These are phyloP conservation scores for Phoenix dactylifera DNA, from an alignment of 176 grass and related monocot species.

Conservation along the genomic window DNA sequence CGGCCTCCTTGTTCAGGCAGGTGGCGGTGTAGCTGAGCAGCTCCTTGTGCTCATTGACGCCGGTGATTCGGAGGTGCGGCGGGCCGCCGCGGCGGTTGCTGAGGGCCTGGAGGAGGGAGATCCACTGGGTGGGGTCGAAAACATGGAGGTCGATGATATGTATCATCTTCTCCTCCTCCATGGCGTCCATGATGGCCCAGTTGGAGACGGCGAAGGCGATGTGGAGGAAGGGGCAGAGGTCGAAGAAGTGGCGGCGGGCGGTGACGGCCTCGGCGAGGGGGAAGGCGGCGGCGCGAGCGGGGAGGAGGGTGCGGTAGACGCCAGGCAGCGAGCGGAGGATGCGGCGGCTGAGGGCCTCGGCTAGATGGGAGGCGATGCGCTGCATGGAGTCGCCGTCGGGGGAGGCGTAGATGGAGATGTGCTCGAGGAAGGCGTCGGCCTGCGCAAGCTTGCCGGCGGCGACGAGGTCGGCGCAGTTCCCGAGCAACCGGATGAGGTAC, in stretches of 20 bases:
- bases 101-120: conserved; percentile 65
- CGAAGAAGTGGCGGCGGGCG: conserved; percentile 53
- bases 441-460: conserved; percentile 39
- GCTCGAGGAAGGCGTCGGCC: conserved; percentile 61
- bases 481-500: conserved; percentile 83
- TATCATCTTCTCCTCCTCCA: conserved; percentile 81
- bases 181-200: conserved; percentile 70
- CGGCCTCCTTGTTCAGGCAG: conserved; percentile 67
- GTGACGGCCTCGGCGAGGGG: conserved; percentile 19
- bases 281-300: conserved; percentile 11
- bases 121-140: conserved; percentile 62
- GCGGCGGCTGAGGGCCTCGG: conserved; percentile 61
- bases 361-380: conserved; percentile 62
- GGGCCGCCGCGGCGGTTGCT: conserved; percentile 61
- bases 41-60: conserved; percentile 45
- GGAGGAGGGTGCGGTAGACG: conserved; percentile 44
- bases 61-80: conserved; percentile 75
- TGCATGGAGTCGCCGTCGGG: conserved; percentile 95
- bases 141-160: conserved; percentile 78
- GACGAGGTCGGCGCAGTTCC: conserved; percentile 64
- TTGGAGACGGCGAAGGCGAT: conserved; percentile 53
- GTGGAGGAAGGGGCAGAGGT: conserved; percentile 87
- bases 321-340: conserved; percentile 60
- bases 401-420: conserved; percentile 48
- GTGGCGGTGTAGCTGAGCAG: conserved; percentile 42